Conservation (phyloP, 2,329 filamentous ascomycete genomes). For the Trichoderma atrobrunneum region DNA sequence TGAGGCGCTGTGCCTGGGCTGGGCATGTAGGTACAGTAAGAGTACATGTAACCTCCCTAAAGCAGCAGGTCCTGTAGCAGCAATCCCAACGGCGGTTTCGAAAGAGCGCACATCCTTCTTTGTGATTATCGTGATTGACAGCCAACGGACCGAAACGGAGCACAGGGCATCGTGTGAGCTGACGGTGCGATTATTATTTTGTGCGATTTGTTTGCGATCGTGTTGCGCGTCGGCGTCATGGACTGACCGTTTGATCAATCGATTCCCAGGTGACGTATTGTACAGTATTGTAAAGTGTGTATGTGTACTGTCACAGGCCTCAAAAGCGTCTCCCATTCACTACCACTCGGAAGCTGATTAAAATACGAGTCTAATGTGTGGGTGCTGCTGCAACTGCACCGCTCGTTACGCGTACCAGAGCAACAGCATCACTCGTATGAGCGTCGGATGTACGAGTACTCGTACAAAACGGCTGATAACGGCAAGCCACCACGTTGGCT, state of each 20-base stretch:
- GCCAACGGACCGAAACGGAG: constrained; percentile 11
- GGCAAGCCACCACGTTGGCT: constrained; percentile 8
- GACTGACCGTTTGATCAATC: not conserved
- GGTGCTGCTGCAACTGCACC: not conserved
- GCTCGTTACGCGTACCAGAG: not conserved
- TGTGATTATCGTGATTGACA: constrained; percentile 5
- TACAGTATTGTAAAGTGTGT: not conserved
- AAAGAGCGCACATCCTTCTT: not conserved
- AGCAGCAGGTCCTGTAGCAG: constrained; percentile 4
- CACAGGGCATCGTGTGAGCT: not conserved
- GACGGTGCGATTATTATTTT: not conserved
- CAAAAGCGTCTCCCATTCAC: not conserved
- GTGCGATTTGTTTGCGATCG: not conserved
- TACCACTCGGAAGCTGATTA: not conserved
- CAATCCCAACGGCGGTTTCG: constrained; percentile 14
- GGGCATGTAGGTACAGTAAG: not conserved
- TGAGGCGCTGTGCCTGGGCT: not conserved
- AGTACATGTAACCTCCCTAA: constrained; percentile 18
- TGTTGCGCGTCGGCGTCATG: not conserved
- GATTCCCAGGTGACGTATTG: not conserved
- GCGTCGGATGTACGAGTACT: not conserved
- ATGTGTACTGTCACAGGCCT: not conserved
- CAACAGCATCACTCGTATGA: not conserved
- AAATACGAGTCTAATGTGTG: constrained; percentile 10
- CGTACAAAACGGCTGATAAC: not conserved